Evolutionary conservation across 2,329 filamentous ascomycete genomes (phyloP), one percentile per base, ranked within the genome.

Genomic region (Exophiala sp.): DNA sequence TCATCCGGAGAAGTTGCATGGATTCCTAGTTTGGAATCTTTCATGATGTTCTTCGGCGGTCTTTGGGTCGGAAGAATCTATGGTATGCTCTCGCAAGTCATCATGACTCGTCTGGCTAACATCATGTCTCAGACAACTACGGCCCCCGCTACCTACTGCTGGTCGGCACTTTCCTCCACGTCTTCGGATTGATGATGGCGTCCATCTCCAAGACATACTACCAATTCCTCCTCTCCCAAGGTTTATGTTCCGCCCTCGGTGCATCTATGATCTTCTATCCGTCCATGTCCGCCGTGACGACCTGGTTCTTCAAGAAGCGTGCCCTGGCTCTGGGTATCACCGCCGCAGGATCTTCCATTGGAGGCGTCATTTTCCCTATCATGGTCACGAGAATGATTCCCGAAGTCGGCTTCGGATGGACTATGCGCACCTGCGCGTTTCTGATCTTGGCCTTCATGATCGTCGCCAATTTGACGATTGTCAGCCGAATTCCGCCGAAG

Each of bases 301-400:
- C 60, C 8, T 68, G 67, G 45, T 71, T 69, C 54, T 70, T 72
- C 54, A 72, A 71, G 33, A 72, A 71, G 7, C 75, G 81, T 10
- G 79, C 76, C 14, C 68, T 77, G 14, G 81, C 80, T 7, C 72
- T 80, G 9, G 81, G 80, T 10, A 70, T 83, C 59, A 72, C 76
- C 60, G 75, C 78, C 2, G 73, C 77, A 3, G 81, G 81, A 3
- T 80, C 78, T 0, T 79, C 76, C 3, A 59, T 83, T 3, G 81
- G 81, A 2, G 81, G 81, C 3, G 78, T 86, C 18, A 77, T 85
- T 34, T 77, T 84, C 47, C 83, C 83, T 0, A 83, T 85, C 62
- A 82, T 86, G 78, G 75, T 84, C 7, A 68, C 75, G 1, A 75
- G 75, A 32, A 65, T 86, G 12, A 78, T 85, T 36, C 72, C 72